Evolutionary conservation across 345 rosid genomes (phyloP), one percentile per base, ranked within the genome.

Genomic region (Aegle marmelos): DNA sequence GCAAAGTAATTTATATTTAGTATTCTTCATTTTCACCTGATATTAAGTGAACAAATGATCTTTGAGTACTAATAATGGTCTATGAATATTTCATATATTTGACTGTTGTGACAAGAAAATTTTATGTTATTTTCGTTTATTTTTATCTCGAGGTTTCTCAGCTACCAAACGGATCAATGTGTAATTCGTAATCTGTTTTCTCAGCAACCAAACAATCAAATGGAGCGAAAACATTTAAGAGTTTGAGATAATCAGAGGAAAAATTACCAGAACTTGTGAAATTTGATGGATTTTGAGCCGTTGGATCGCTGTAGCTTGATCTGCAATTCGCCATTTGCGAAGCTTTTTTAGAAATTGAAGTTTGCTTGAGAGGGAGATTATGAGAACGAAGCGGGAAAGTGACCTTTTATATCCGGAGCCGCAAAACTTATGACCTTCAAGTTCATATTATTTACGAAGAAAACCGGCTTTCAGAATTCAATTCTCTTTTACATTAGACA

Each of bases 271-370:
- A 65, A 74, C 19, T 80, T 53, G 59, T 19, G 50, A 59, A 6
- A 61, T 9, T 70, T 17, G 76, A 70, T 41, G 77, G 53, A 68
- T 78, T 76, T 59, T 68, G 80, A 69, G 56, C 64, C 64, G 76
- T 41, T 67, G 76, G 74, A 59, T 76, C 76, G 48, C 62, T 37
- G 76, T 53, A 67, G 78, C 70, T 73, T 54, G 84, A 37, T 37
- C 58, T 53, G 21, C 64, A 73, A 53, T 70, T 75, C 63, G 77
- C 81, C 85, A 84, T 86, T 9, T 37, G 14, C 39, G 72, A 60
- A 5, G 19, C n/a, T 13, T 33, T 1, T 45, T 0, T 45, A 13
- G 14, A 48, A 75, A n/a, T 6, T 19, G 39, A 27, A 48, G 24
- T 22, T 27, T 59, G n/a, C 0, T 36, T 1, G 21, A 24, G 22